A percentile compares a stretch with the other conserved stretches of the same genome.
phyloP scores from a whole-genome alignment of 352 stramenopile genomes.

The Pythium pectinolyticum region DNA sequence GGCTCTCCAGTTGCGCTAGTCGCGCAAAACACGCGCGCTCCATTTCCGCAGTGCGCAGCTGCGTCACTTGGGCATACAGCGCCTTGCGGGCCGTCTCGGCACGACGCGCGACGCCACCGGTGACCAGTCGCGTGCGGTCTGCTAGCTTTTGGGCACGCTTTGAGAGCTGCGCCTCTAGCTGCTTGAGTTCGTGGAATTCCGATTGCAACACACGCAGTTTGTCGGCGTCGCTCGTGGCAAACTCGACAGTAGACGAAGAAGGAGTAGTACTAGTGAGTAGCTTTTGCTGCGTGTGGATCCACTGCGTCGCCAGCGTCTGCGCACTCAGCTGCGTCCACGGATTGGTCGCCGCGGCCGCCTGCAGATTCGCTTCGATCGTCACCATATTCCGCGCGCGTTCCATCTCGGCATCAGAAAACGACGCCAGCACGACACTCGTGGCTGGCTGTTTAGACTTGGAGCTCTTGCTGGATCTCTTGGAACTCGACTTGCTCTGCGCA shows the following conservation, averaged over 20 bases:
- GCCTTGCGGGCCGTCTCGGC: conserved; percentile 37
- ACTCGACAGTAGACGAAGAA: conserved; percentile 33
- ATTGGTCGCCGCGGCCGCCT: conserved; percentile 24
- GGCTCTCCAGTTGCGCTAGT: conserved; percentile 51
- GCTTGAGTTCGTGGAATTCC: conserved; percentile 70
- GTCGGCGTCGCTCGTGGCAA: conserved; percentile 41
- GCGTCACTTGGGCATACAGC: conserved; percentile 38
- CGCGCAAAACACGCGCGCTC: conserved; percentile 70
- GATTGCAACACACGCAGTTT: conserved; percentile 50
- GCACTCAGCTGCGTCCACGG: conserved; percentile 40
- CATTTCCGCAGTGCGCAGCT: conserved; percentile 60
- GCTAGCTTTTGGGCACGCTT: conserved; percentile 79
- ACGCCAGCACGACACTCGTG: conserved; percentile 27
- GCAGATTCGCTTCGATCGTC: conserved; percentile 72
- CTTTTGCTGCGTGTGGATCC: conserved; percentile 42
- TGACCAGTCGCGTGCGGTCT: conserved; percentile 61
- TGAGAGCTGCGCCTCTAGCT: conserved; percentile 49
- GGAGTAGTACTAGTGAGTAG: conserved; percentile 28
- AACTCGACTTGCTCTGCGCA: conserved; percentile 45
- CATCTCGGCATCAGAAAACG: conserved; percentile 68
- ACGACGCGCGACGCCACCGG: conserved; percentile 59
- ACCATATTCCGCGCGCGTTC: conserved; percentile 73
- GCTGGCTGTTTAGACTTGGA: conserved; percentile 58
- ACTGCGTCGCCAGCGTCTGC: conserved; percentile 29
- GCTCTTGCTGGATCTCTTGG: conserved; percentile 57